Conservation (phyloP, 2,329 filamentous ascomycete species). For the Fusarium sulawesiense region DNA sequence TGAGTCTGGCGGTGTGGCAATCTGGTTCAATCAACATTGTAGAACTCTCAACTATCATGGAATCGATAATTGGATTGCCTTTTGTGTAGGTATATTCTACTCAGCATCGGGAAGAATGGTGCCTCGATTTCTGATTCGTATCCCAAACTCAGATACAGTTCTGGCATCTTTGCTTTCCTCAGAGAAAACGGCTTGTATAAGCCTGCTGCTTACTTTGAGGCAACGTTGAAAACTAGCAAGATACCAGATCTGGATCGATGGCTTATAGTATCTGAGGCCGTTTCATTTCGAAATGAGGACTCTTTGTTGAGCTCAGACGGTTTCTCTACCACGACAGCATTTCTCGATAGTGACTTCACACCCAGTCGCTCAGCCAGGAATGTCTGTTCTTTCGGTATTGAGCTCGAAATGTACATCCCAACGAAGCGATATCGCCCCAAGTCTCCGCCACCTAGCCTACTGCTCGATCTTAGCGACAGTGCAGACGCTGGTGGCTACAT, state of each 20-base stretch:
- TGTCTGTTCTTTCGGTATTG: constrained; percentile 37
- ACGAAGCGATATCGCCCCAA: neutral
- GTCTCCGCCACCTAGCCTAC: neutral
- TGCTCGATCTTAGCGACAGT: neutral
- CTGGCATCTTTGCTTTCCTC: constrained; percentile 9
- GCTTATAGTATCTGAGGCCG: neutral
- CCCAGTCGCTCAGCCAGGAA: neutral
- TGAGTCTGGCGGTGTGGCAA: neutral
- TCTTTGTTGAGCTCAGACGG: neutral
- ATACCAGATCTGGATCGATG: constrained; percentile 21
- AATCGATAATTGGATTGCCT: constrained; percentile 21
- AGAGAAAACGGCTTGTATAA: neutral
- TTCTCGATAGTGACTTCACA: neutral
- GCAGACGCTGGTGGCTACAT: neutral
- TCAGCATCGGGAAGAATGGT: neutral
- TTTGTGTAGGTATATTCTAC: constrained; percentile 13
- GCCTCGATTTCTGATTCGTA: neutral
- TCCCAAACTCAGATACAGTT: neutral
- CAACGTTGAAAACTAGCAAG: neutral
- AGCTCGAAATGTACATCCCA: constrained; percentile 35
- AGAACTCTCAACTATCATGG: constrained; percentile 25
- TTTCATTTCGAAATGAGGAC: neutral
- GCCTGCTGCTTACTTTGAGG: neutral
- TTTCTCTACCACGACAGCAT: neutral
- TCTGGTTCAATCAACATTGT: constrained; percentile 37